Percentiles rank a stretch among this genome's conserved stretches.
These are phyloP conservation scores for Tetrapyrgos nigripes DNA, from an alignment of 1,284 basidiomycete species.

Conservation along the genomic window DNA sequence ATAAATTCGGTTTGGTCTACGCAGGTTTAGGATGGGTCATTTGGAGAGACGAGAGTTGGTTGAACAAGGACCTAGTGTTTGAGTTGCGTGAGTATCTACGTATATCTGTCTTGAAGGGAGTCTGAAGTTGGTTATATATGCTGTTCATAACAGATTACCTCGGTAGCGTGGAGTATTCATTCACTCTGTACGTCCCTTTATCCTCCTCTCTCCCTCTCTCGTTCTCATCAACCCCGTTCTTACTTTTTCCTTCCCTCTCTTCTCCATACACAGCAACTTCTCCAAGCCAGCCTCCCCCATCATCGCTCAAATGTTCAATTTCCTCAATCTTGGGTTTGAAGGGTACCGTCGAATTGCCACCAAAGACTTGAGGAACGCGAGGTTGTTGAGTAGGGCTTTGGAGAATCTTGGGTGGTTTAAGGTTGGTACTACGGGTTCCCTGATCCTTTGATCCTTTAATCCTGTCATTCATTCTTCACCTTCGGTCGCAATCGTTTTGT, in stretches of 20 bases:
- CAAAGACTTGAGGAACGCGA: slow-evolving; percentile 68
- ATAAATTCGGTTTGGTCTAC: slow-evolving; percentile 75
- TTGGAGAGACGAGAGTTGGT: slow-evolving; percentile 59
- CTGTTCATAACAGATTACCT: slow-evolving; percentile 51
- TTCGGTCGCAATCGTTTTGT: too few species aligned
- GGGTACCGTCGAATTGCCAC: slow-evolving; percentile 57
- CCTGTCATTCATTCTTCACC: too few species aligned
- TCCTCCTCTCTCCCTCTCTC: not conserved
- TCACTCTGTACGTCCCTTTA: slow-evolving; percentile 40
- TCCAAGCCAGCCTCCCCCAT: slow-evolving; percentile 70
- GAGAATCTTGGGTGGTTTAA: slow-evolving; percentile 56
- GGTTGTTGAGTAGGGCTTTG: slow-evolving; percentile 70
- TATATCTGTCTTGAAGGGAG: not conserved
- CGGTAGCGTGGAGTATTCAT: slow-evolving; percentile 61
- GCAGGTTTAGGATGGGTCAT: slow-evolving; percentile 75
- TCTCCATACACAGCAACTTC: slow-evolving; percentile 52
- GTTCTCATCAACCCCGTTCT: slow-evolving; percentile 34
- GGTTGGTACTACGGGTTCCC: slow-evolving; percentile 31
- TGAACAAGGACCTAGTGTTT: slow-evolving; percentile 73
- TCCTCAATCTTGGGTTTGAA: slow-evolving; percentile 62
- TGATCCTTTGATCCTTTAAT: not conserved
- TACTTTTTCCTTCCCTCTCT: slow-evolving; percentile 20
- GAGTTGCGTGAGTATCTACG: slow-evolving; percentile 56
- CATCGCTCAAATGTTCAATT: slow-evolving; percentile 76
- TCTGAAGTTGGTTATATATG: not conserved